Percentiles rank a stretch among this genome's conserved stretches.
Evolutionary conservation across 2,329 filamentous ascomycete species (phyloP).

Genomic region (Aspergillus proliferans): DNA sequence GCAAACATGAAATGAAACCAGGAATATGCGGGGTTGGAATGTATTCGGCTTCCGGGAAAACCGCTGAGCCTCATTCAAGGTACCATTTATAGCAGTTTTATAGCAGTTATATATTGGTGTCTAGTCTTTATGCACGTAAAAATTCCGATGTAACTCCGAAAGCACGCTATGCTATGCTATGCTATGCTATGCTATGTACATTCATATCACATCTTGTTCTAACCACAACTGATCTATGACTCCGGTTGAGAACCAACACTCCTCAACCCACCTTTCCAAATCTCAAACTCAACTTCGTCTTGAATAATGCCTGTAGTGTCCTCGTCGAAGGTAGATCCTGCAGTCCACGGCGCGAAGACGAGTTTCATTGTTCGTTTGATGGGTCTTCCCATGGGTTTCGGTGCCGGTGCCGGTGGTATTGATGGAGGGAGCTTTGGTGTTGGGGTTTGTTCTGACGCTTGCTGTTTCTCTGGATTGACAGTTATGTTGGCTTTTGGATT

Average conservation of each 20-base stretch:
- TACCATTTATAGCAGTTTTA: no score
- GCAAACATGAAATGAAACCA: neutral
- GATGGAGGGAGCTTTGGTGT: neutral
- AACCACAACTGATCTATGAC: no score
- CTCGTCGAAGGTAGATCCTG: conserved; percentile 40
- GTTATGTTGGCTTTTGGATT: no score
- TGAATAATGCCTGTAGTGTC: neutral
- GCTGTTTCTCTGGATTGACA: neutral
- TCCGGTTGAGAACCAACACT: conserved; percentile 2
- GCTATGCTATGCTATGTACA: neutral
- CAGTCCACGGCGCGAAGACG: conserved; percentile 76
- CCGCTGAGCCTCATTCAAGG: no score
- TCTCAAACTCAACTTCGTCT: conserved; percentile 61
- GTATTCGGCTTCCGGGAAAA: neutral
- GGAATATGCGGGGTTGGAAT: neutral
- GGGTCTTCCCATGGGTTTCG: conserved; percentile 5
- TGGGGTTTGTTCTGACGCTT: neutral
- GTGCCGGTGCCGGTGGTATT: neutral
- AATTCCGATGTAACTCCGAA: no score
- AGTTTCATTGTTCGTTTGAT: conserved; percentile 76
- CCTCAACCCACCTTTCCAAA: conserved; percentile 57
- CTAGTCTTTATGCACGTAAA: neutral
- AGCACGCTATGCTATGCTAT: neutral
- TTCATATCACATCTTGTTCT: neutral
- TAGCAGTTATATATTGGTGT: neutral